Conservation (phyloP, 1,139 yeast species). For the Candida sanyaensis region DNA sequence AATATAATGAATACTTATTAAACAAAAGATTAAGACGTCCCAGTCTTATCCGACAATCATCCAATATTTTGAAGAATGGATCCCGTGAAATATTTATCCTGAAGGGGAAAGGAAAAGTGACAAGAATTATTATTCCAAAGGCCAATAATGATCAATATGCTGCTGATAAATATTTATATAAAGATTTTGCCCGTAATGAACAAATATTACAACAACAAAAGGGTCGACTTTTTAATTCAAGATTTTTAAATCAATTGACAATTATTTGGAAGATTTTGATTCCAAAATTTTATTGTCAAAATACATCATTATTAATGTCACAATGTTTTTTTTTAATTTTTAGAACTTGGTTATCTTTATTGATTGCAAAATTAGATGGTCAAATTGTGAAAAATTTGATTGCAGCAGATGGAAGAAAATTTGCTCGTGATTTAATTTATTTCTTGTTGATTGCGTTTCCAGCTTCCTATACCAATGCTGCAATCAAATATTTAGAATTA, state of each 20-base stretch:
- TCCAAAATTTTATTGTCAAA: constrained; percentile 70
- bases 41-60: constrained; percentile 42
- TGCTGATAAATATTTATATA: constrained; percentile 65
- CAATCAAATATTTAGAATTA: constrained; percentile 79
- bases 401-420: constrained; percentile 76
- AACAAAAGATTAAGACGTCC: constrained; percentile 36
- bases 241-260: constrained; percentile 69
- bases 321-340: constrained; percentile 77
- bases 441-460: constrained; percentile 94
- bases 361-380: constrained; percentile 90
- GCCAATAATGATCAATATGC: constrained; percentile 64
- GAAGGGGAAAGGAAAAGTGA: constrained; percentile 41
- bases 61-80: constrained; percentile 52
- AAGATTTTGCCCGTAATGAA: constrained; percentile 49
- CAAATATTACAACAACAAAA: constrained; percentile 29
- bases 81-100: constrained; percentile 58
- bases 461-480: constrained; percentile 90
- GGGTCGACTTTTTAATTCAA: constrained; percentile 52
- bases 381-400: constrained; percentile 88
- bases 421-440: constrained; percentile 73
- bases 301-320: constrained; percentile 62
- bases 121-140: constrained; percentile 57
- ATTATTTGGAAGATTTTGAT: constrained; percentile 83
- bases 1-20: constrained; percentile 32
- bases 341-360: constrained; percentile 83